Evolutionary conservation across 768 basidiomycete species (phyloP).

Genomic region (Leccinum subgranulosum): DNA sequence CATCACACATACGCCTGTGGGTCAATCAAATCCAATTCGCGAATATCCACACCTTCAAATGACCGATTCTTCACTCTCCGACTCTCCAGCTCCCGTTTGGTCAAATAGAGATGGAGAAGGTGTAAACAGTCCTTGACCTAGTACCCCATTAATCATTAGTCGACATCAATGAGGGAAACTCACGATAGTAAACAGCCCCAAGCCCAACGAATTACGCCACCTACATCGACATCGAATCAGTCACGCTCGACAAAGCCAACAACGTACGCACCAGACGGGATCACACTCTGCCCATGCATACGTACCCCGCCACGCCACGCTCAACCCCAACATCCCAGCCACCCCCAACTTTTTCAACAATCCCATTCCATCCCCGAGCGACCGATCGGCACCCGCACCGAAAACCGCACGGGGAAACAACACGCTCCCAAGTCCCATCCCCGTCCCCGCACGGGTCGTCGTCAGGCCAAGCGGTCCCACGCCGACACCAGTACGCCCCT

Average conservation of each 20-base stretch:
- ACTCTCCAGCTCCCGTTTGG: slow-evolving; percentile 68
- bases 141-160: background rate
- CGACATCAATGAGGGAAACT: slow-evolving; percentile 12
- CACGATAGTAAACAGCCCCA: slow-evolving; percentile 67
- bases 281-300: slow-evolving; percentile 64
- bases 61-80: slow-evolving; percentile 65
- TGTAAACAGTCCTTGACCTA: slow-evolving; percentile 69
- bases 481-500: slow-evolving; percentile 8
- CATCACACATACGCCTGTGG: slow-evolving; percentile 17
- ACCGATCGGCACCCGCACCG: slow-evolving; percentile 11
- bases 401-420: slow-evolving; percentile 18
- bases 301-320: slow-evolving; percentile 53
- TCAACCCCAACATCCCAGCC: slow-evolving; percentile 37
- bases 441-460: slow-evolving; percentile 5
- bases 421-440: background rate
- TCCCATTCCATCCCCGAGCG: slow-evolving; percentile 11
- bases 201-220: slow-evolving; percentile 68
- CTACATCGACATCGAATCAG: slow-evolving; percentile 18
- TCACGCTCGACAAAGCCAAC: background rate
- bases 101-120: slow-evolving; percentile 64
- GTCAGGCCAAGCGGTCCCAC: slow-evolving; percentile 17
- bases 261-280: slow-evolving; percentile 58
- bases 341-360: slow-evolving; percentile 24
- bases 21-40: slow-evolving; percentile 63
- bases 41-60: slow-evolving; percentile 69